phyloP scores from a whole-genome alignment of 108 stramenopile genomes.

The Phaeodactylum tricornutum region DNA sequence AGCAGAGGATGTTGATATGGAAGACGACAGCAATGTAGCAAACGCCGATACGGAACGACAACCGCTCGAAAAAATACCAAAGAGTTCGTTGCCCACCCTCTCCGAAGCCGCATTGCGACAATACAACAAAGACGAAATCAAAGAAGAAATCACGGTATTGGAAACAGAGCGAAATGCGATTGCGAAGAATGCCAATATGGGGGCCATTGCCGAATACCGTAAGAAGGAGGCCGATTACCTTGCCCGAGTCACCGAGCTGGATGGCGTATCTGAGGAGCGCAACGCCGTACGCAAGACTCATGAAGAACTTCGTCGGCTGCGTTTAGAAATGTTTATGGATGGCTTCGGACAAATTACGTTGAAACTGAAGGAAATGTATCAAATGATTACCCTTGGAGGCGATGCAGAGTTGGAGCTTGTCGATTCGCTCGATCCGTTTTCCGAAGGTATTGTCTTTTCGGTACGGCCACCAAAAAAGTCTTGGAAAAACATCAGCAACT shows the following conservation, averaged over 20 bases:
- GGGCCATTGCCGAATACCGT: conserved; percentile 87
- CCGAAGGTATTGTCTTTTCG: conserved; percentile 94
- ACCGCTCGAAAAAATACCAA: not conserved
- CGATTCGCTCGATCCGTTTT: conserved; percentile 98
- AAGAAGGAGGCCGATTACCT: conserved; percentile 89
- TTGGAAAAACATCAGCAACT: conserved; percentile 98
- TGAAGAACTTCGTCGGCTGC: conserved; percentile 87
- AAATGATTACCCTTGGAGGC: conserved; percentile 99
- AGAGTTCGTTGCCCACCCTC: conserved; percentile 27
- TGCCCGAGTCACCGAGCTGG: conserved; percentile 76
- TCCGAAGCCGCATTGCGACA: conserved; percentile 44
- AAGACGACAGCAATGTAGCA: not conserved
- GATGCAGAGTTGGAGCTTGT: conserved; percentile 99
- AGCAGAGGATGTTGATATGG: conserved; percentile 7
- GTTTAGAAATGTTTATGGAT: conserved; percentile 98
- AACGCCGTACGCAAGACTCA: conserved; percentile 71
- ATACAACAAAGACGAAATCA: conserved; percentile 50
- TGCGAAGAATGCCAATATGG: conserved; percentile 89
- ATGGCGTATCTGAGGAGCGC: conserved; percentile 78
- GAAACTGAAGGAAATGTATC: conserved; percentile 99
- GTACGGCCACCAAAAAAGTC: conserved; percentile 98
- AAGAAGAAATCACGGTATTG: conserved; percentile 55
- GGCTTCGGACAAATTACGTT: conserved; percentile 94
- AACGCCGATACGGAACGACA: conserved; percentile 4
- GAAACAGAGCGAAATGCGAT: conserved; percentile 69